These are phyloP conservation scores for Collybia sp. DNA, from an alignment of 768 basidiomycete species.

Conservation along the genomic window DNA sequence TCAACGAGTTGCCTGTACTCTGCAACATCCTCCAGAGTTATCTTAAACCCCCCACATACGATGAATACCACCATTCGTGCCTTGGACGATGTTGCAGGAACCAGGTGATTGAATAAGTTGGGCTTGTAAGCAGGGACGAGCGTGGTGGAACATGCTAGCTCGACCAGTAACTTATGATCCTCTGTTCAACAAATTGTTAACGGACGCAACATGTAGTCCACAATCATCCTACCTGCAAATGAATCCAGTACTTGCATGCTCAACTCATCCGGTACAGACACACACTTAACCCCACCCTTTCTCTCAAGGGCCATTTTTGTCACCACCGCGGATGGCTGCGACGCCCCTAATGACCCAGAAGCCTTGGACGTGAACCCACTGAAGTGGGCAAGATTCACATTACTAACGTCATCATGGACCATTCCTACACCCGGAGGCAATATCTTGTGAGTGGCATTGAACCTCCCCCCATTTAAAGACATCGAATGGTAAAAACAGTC, in stretches of 20 bases:
- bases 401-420: slow-evolving; percentile 33
- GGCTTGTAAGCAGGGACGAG: slow-evolving; percentile 61
- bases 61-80: slow-evolving; percentile 53
- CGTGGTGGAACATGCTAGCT: slow-evolving; percentile 71
- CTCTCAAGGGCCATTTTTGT: slow-evolving; percentile 64
- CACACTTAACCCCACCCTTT: slow-evolving; percentile 49
- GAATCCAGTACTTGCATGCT: slow-evolving; percentile 53
- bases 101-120: slow-evolving; percentile 46
- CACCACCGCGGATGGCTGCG: slow-evolving; percentile 53
- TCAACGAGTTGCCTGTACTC: slow-evolving; percentile 41
- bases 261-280: slow-evolving; percentile 63
- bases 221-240: slow-evolving; percentile 50
- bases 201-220: background rate
- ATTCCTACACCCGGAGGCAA: slow-evolving; percentile 38
- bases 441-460: slow-evolving; percentile 21
- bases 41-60: slow-evolving; percentile 70
- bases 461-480: slow-evolving; percentile 45
- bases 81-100: slow-evolving; percentile 28
- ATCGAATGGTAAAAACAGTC: slow-evolving; percentile 73
- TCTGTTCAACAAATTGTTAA: slow-evolving; percentile 31
- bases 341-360: slow-evolving; percentile 67
- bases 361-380: slow-evolving; percentile 56
- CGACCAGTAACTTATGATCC: slow-evolving; percentile 72
- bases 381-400: slow-evolving; percentile 56
- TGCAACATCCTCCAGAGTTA: slow-evolving; percentile 46